Base-by-base conservation (phyloP, 2,329 filamentous ascomycete genomes). In the Zymoseptoria crescenta region DNA sequence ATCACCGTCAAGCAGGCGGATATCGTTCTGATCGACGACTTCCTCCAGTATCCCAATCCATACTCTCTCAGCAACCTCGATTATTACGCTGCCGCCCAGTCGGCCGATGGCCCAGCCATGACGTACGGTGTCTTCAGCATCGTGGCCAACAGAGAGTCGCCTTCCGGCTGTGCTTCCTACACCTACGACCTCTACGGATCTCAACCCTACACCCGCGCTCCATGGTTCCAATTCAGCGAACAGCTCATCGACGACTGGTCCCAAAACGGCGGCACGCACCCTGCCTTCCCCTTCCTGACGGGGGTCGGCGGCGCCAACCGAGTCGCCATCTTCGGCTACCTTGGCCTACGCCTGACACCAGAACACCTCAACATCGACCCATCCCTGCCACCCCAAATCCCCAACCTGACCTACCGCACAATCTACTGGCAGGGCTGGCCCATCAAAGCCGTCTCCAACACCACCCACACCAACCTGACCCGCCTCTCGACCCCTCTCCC, bases 151-250 rank as follows among this genome's bases (percentile, higher is more conserved):
- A 78, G 83, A 53, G 77, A 88, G 9, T 85, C 83, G 1, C 82
- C 81, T 1, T 86, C 84, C 2, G 87, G 87, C 2, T 89, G 87
- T 70, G 83, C 85, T 1, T 80, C 83, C 3, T 88, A 84, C 68
- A 88, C 86, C 0, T 89, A 89, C 68, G 80, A 83, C 6, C 76
- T 87, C 19, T 83, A 85, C 62, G 82, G 83, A 0, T 83, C 81
- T 29, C 76, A 83, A 28, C 86, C 86, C 0, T 89, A 89, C 65
- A 75, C 81, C 0, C 79, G 87, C 16, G 83, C 80, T 0, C 87
- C 87, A 0, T 89, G 84, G 79, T 88, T 83, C 72, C 85, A 88
- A 64, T 85, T 87, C 70, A 88, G 85, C 0, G 87, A 89, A 66
- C 86, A 89, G 69, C 75, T 86, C 52, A 71, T 83, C 20, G 87